Conservation (phyloP, 2,329 filamentous ascomycete genomes). For the Beauveria sp. region DNA sequence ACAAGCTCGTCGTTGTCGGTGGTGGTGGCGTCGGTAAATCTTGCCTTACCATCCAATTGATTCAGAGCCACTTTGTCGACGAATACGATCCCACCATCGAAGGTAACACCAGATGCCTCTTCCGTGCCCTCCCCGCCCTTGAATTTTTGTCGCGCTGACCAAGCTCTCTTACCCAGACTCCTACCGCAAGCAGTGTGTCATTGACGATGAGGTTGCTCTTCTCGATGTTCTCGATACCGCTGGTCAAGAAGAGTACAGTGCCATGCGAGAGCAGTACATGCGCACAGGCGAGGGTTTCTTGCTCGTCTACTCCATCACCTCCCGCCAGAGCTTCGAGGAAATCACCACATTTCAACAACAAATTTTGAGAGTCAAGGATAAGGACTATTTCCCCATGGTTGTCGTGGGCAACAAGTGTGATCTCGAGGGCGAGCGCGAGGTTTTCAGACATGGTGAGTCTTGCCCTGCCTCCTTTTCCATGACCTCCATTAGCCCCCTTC, state of each 20-base stretch:
- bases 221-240: slow-evolving; percentile 98
- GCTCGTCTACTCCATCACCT: slow-evolving; percentile 96
- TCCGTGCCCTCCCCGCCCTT: neutral
- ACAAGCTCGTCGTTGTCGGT: slow-evolving; percentile 94
- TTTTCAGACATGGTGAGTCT: slow-evolving; percentile 77
- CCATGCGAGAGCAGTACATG: slow-evolving; percentile 99
- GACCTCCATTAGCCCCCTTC: slow-evolving; percentile 1
- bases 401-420: slow-evolving; percentile 99
- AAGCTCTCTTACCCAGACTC: slow-evolving; percentile 61
- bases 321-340: slow-evolving; percentile 94
- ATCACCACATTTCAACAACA: slow-evolving; percentile 99
- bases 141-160: neutral
- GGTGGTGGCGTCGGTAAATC: slow-evolving; percentile 99
- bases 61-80: slow-evolving; percentile 95
- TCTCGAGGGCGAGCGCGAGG: slow-evolving; percentile 85
- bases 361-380: slow-evolving; percentile 97
- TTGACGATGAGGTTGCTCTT: slow-evolving; percentile 95
- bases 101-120: slow-evolving; percentile 51
- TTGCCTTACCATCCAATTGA: slow-evolving; percentile 95
- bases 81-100: slow-evolving; percentile 99
- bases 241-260: slow-evolving; percentile 97
- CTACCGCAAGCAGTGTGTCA: slow-evolving; percentile 99
- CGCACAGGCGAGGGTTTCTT: slow-evolving; percentile 96
- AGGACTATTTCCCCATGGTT: slow-evolving; percentile 99
- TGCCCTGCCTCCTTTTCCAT: neutral